Base-by-base conservation (phyloP, 495 filamentous ascomycete genomes). In the Cenococcum geophilum region DNA sequence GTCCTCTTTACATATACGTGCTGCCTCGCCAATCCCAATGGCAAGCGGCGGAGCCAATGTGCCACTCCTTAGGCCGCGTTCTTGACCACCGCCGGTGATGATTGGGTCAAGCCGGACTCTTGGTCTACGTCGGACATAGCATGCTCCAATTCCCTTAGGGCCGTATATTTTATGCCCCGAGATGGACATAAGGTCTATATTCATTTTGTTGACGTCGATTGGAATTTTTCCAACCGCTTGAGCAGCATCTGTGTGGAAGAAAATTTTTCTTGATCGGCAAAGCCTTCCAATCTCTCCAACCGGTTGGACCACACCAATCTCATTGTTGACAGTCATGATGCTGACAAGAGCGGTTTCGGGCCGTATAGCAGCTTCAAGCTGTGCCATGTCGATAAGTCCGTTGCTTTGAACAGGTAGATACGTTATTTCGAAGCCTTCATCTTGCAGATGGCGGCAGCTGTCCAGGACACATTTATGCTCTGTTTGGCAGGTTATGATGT, bases 121-220 rank as follows among this genome's bases (percentile, higher is more conserved):
- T 10, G 93, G 93, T 48, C 93, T 81, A 72, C 93, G 83, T 62
- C 93, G 86, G 23, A 98, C 90, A 68, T 89, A 98, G 75, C 93
- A 97, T 35, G 93, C 93, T 59, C 93, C 93, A 35, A 98, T 89
- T 43, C 93, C 93, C 79, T 95, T 98, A 52, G 93, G 93, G 42
- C 93, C 93, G 74, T 98, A 98, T 61, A 98, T 95, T 78, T 98
- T 98, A 77, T 98, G 93, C 51, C 87, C 91, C n/a, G 93, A 97
- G 48, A 98, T 95, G 11, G 91, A 96, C 93, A 97, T 96, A 68
- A 98, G 76, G 72, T 98, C 93, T 57, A 97, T 85, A 72, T 96
- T 92, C 88, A 92, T 87, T 74, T 91, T 89, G 74, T 97, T 95
- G 58, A 98, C 95, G 71, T 96, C 90, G 32, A 98, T 77, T 0